Conservation (phyloP, 2,329 filamentous ascomycete genomes). For the Chrysoporthe cubensis region DNA sequence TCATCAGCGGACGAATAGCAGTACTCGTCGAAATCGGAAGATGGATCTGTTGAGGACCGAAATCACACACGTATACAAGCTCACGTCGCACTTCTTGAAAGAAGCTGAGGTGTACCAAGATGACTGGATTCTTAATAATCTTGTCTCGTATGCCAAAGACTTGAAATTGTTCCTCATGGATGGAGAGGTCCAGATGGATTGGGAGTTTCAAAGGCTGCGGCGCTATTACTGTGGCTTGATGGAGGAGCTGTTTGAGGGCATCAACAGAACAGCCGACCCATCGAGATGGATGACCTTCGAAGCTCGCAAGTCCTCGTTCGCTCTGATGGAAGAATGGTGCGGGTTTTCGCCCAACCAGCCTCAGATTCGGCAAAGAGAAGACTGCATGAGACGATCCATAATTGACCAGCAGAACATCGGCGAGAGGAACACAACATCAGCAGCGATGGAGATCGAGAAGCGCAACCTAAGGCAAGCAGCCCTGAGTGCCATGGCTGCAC, state of each 20-base stretch:
- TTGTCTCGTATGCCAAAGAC: conserved; percentile 89
- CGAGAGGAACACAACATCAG: conserved; percentile 78
- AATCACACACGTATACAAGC: conserved; percentile 93
- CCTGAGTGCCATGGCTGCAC: conserved; percentile 90
- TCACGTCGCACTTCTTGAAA: conserved; percentile 88
- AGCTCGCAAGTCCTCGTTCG: conserved; percentile 90
- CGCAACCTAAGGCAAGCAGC: conserved; percentile 88
- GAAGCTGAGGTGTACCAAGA: conserved; percentile 79
- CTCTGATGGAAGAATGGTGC: conserved; percentile 99
- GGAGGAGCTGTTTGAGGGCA: conserved; percentile 89
- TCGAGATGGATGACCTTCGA: conserved; percentile 98
- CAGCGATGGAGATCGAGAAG: conserved; percentile 96
- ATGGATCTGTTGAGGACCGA: conserved; percentile 90
- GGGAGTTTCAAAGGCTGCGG: conserved; percentile 88
- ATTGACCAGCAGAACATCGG: conserved; percentile 78
- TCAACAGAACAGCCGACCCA: conserved; percentile 82
- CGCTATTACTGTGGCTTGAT: conserved; percentile 94
- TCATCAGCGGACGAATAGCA: conserved; percentile 85
- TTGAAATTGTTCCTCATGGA: conserved; percentile 94
- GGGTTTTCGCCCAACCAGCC: conserved; percentile 91
- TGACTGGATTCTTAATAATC: conserved; percentile 87
- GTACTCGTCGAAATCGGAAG: conserved; percentile 77
- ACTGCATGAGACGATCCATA: conserved; percentile 83
- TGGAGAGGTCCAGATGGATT: conserved; percentile 90
- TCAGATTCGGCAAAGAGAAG: conserved; percentile 80